These are phyloP conservation scores for Penicillium soppii DNA, from an alignment of 495 filamentous ascomycete genomes.

Conservation along the genomic window DNA sequence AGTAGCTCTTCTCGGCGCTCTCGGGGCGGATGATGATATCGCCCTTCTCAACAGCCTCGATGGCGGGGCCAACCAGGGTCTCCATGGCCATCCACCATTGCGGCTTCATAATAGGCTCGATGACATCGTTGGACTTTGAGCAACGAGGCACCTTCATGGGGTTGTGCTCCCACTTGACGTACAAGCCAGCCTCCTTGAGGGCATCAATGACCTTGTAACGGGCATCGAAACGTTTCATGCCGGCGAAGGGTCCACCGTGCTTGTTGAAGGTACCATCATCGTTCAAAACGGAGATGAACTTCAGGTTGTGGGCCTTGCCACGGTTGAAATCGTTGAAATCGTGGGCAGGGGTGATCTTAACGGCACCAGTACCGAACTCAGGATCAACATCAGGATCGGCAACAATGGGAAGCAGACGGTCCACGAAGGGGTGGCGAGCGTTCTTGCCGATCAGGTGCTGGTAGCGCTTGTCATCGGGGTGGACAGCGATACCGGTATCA, in stretches of 20 bases:
- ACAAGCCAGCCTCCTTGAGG: constrained; percentile 68
- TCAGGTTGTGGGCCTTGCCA: constrained; percentile 64
- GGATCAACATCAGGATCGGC: constrained; percentile 69
- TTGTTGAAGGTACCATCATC: constrained; percentile 65
- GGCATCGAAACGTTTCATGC: constrained; percentile 76
- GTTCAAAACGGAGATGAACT: constrained; percentile 51
- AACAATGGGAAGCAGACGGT: constrained; percentile 65
- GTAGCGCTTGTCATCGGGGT: constrained; percentile 65
- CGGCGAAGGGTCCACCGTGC: constrained; percentile 58
- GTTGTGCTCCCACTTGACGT: constrained; percentile 75
- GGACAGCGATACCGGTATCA: constrained; percentile 74
- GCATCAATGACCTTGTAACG: constrained; percentile 68
- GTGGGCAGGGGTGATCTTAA: constrained; percentile 78
- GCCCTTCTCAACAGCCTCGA: constrained; percentile 66
- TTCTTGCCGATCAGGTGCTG: constrained; percentile 69
- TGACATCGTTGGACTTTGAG: constrained; percentile 72
- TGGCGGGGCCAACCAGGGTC: constrained; percentile 55
- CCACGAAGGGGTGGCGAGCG: constrained; percentile 69
- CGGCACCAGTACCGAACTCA: constrained; percentile 76
- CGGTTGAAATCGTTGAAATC: constrained; percentile 77
- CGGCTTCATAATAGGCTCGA: constrained; percentile 77
- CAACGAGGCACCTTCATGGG: constrained; percentile 79
- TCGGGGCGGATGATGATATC: constrained; percentile 72
- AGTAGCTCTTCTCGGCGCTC: constrained; percentile 67
- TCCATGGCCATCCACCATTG: constrained; percentile 78